Evolutionary conservation across 2,329 filamentous ascomycete species (phyloP).

Genomic region (Diaporthe helianthi): DNA sequence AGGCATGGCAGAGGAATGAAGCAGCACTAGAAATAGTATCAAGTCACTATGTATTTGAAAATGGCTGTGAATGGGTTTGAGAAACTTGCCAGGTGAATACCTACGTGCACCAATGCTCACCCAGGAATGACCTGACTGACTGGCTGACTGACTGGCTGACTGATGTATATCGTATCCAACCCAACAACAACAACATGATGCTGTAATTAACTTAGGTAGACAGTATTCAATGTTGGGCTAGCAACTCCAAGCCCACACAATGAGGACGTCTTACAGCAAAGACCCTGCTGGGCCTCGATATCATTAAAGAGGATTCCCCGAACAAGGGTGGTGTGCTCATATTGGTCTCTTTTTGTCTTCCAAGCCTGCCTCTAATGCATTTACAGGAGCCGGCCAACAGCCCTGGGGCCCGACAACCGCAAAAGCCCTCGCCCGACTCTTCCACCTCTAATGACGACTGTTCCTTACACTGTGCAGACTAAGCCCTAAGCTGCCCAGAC

Average conservation of each 20-base stretch:
- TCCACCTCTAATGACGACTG: not conserved
- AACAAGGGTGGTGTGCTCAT: constrained; percentile 19
- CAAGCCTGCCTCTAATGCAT: constrained; percentile 31
- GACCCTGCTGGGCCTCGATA: no score
- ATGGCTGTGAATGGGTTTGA: not conserved
- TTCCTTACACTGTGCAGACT: constrained; percentile 81
- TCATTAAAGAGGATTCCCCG: not conserved
- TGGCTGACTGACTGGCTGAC: no score
- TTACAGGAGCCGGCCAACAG: constrained; percentile 10
- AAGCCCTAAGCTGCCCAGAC: constrained; percentile 81
- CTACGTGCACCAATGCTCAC: not conserved
- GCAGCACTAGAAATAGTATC: not conserved
- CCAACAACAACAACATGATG: no score
- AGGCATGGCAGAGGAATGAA: not conserved
- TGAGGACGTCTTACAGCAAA: no score
- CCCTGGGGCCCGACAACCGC: not conserved
- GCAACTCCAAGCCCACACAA: not conserved
- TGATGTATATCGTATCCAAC: not conserved
- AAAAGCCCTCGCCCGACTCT: not conserved
- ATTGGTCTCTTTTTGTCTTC: constrained; percentile 5
- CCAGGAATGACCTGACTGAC: not conserved
- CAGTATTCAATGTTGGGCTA: not conserved
- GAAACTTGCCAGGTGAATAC: not conserved
- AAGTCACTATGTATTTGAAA: not conserved
- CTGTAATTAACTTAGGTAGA: not conserved